These are phyloP conservation scores for Diaporthe velutina DNA, from an alignment of 2,329 filamentous ascomycete species.

Conservation along the genomic window DNA sequence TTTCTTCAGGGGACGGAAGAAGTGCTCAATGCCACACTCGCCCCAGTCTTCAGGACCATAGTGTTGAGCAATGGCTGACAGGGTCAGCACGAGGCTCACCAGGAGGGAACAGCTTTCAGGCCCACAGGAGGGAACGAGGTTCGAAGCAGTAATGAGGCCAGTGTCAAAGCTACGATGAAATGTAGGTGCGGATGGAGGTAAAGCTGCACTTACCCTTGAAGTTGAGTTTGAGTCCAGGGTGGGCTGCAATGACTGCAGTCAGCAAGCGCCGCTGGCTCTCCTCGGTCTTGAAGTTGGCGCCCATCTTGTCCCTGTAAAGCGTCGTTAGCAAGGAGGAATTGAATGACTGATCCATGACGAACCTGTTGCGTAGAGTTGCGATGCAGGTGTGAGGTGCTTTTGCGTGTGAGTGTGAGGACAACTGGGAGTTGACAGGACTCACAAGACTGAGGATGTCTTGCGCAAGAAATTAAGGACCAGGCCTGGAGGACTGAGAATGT, in stretches of 20 bases:
- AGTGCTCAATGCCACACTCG: slow-evolving; percentile 62
- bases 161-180: background rate
- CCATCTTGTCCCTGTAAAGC: slow-evolving; percentile 53
- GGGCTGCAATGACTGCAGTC: slow-evolving; percentile 71
- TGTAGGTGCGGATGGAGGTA: background rate
- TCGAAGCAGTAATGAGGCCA: background rate
- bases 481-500: background rate
- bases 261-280: slow-evolving; percentile 72
- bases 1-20: slow-evolving; percentile 61
- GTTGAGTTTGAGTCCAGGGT: slow-evolving; percentile 67
- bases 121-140: background rate
- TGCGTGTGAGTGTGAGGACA: background rate
- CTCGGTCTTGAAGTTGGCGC: slow-evolving; percentile 71
- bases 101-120: background rate
- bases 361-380: background rate
- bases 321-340: background rate
- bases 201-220: slow-evolving; percentile 67
- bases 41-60: slow-evolving; percentile 63
- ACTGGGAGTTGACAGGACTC: background rate
- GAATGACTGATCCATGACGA: background rate
- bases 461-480: background rate
- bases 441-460: background rate
- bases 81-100: slow-evolving; percentile 41
- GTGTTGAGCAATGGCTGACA: slow-evolving; percentile 60
- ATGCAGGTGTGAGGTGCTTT: background rate